Percentiles rank a stretch among this genome's conserved stretches.
Conservation (phyloP, 2,329 filamentous ascomycete genomes). For the Exophiala aquamarina region DNA sequence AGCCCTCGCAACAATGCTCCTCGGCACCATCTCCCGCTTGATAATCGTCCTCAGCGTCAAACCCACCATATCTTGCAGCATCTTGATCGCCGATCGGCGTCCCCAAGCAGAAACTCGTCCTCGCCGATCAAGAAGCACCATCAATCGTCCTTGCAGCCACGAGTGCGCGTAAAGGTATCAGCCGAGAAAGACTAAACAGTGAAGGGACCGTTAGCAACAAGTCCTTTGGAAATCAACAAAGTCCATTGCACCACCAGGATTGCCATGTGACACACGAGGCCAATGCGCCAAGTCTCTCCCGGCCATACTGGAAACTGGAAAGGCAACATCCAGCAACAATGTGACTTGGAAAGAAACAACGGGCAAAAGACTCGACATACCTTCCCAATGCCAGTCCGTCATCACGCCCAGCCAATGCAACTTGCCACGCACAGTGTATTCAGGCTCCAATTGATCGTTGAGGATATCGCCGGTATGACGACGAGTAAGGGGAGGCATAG, state of each 20-base stretch:
- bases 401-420: constrained; percentile 72
- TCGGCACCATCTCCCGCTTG: neutral
- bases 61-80: too few relatives aligned
- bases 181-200: constrained; percentile 40
- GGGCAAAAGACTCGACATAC: constrained; percentile 39
- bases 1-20: neutral
- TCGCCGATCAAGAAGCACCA: too few relatives aligned
- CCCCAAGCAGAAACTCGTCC: too few relatives aligned
- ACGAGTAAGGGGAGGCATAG: constrained; percentile 1
- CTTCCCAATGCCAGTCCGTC: constrained; percentile 72
- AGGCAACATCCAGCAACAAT: neutral
- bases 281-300: too few relatives aligned
- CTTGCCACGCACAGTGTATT: constrained; percentile 64
- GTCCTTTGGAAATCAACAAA: too few relatives aligned
- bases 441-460: constrained; percentile 46
- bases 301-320: constrained; percentile 1
- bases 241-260: too few relatives aligned
- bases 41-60: too few relatives aligned
- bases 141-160: too few relatives aligned
- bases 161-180: constrained; percentile 23
- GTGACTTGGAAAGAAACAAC: constrained; percentile 3
- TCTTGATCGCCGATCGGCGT: too few relatives aligned
- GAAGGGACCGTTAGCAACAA: constrained; percentile 14
- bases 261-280: too few relatives aligned
- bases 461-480: constrained; percentile 35